Evolutionary conservation across 208 protist species (phyloP).

Genomic region (Lotmaria passim): DNA sequence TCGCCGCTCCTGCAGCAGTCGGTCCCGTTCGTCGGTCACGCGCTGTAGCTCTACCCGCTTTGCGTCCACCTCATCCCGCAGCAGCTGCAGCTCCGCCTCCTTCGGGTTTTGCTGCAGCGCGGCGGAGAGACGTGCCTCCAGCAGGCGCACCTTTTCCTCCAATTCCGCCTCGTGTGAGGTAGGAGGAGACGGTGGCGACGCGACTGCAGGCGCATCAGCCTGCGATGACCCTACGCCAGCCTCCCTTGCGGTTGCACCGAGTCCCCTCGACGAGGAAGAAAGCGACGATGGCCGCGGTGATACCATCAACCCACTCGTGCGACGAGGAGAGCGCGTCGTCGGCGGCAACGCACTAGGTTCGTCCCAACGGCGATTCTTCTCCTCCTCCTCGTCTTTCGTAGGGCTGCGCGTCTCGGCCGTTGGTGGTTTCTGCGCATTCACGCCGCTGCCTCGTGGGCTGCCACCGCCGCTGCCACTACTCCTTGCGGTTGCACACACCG

Average conservation of each 20-base stretch:
- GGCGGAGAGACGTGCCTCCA: conserved; percentile 40
- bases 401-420: too few species aligned
- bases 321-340: neutral
- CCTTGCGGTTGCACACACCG: neutral
- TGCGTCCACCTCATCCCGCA: conserved; percentile 46
- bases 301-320: neutral
- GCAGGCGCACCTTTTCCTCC: conserved; percentile 33
- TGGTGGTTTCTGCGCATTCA: too few species aligned
- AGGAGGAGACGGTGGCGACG: too few species aligned
- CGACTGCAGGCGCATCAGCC: too few species aligned
- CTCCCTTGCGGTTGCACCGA: too few species aligned
- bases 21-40: conserved; percentile 40
- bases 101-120: conserved; percentile 36
- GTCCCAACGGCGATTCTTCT: too few species aligned
- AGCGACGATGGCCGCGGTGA: neutral
- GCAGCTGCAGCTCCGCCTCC: conserved; percentile 43
- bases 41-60: conserved; percentile 30
- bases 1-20: conserved; percentile 25
- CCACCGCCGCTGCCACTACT: neutral
- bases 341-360: neutral
- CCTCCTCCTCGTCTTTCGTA: too few species aligned
- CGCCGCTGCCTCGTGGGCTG: neutral
- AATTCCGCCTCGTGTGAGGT: conserved; percentile 2
- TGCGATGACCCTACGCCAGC: too few species aligned
- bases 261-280: too few species aligned